Base-by-base conservation (phyloP, 176 grass and related monocot genomes). In the Paspalum notatum region DNA sequence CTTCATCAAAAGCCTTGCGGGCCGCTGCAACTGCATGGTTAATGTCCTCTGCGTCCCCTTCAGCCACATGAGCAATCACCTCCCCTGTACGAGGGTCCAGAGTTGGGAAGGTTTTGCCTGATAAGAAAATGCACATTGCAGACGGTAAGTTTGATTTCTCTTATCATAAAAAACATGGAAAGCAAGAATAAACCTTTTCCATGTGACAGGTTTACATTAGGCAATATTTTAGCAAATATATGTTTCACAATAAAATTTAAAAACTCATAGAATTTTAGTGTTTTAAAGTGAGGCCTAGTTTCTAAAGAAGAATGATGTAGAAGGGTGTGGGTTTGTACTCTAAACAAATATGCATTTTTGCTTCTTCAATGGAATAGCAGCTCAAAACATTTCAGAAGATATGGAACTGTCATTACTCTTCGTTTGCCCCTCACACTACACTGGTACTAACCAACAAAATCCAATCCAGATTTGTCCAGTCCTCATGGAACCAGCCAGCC, bases 1-100 rank as follows among this genome's bases (percentile, higher is more conserved):
- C 94, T 80, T 92, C 89, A 67, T 97, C 91, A 39, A 97, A 97
- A 11, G 91, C 94, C 87, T 92, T 92, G 63, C 94, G 91, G n/a
- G 94, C 94, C 0, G 89, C 94, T 15, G 1, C 17, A 2, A 97
- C 94, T 0, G 94, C 94, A 38, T 72, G 80, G 52, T 90, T 59
- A 24, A 94, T 12, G 5, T 97, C 94, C 24, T 87, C 89, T 0
- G 68, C 57, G 7, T 94, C 94, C 20, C 94, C 94, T 82, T 97
- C 94, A 7, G 94, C 45, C 76, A 97, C 85, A 60, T 85, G 83
- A 18, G 94, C 87, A 61, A 97, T 97, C 76, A 92, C 83, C 62
- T 97, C 87, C 9, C 91, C 94, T 0, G 91, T 92, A 47, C 94
- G 87, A 70, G 94, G 89, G 63, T 97, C 91, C 37, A 92, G 64